These are phyloP conservation scores for Sanghuangporus baumii DNA, from an alignment of 1,284 basidiomycete genomes.

Conservation along the genomic window DNA sequence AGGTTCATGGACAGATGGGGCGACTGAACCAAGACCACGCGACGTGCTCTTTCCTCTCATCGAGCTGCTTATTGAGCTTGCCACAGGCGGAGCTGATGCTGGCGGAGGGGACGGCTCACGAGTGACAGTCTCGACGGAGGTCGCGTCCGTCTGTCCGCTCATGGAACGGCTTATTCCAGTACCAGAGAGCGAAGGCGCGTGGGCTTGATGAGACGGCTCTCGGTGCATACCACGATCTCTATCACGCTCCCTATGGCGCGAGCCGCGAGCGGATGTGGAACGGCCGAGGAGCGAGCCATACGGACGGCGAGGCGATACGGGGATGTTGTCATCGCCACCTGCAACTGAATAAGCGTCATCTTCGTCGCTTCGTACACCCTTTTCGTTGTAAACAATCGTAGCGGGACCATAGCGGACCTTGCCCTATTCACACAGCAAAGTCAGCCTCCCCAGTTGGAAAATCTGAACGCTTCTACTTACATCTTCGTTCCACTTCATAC, in stretches of 20 bases:
- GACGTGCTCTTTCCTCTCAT: conserved; percentile 1
- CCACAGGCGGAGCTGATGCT: not conserved
- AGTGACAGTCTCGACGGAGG: conserved; percentile 1
- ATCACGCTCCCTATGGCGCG: not conserved
- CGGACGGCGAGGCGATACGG: conserved; percentile 12
- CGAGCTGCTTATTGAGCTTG: not conserved
- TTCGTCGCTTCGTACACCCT: conserved; percentile 65
- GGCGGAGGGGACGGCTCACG: not conserved
- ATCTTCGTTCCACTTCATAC: conserved; percentile 76
- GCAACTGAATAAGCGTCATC: conserved; percentile 42
- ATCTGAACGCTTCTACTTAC: conserved; percentile 34
- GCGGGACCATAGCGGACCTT: conserved; percentile 48
- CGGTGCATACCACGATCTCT: not conserved
- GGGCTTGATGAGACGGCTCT: not conserved
- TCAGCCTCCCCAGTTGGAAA: conserved; percentile 13
- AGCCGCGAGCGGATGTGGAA: not conserved
- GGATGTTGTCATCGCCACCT: conserved; percentile 26
- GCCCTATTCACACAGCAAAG: conserved; percentile 35
- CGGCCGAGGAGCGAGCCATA: conserved; percentile 6
- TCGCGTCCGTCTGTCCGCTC: conserved; percentile 6
- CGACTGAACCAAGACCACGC: not conserved
- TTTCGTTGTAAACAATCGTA: conserved; percentile 73
- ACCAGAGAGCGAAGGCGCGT: not conserved
- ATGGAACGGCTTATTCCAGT: not conserved
- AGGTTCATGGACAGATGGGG: not conserved